Base-by-base conservation (phyloP, 441 rosid genomes). In the Kokia cookei region DNA sequence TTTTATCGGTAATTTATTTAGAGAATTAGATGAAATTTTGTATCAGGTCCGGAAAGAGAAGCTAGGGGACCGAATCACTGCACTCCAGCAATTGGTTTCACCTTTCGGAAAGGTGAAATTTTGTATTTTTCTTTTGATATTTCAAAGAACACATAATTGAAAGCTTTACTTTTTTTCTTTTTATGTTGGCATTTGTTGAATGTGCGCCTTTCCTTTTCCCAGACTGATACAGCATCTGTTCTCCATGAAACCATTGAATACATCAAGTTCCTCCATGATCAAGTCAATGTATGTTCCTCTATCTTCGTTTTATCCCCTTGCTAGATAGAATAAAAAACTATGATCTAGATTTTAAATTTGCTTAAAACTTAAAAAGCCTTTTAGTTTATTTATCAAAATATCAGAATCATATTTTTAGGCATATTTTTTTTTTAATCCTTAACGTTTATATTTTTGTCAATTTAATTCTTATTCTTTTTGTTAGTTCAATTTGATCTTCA, bases 21-120 rank as follows among this genome's bases (percentile, higher is more conserved):
- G 65, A 73, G 57, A 48, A 72, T 7, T 73, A 77, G 64, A 73
- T 54, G 47, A 63, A 17, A 74, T 69, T 51, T 62, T 73, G 22
- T 68, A 45, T 75, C 80, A 89, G 93, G 90, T 90, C 55, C 83
- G 90, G 64, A 90, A 90, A 78, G 95, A 90, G 78, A 90, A 90
- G 83, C 84, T 90, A 22, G 93, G 93, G 81, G 95, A 90, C 86
- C 84, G 92, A 75, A 84, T 90, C 82, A 90, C 91, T 80, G 91
- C 95, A 2, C 89, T 90, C 79, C 95, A 90, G 76, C 95, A 90
- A 84, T 82, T 90, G 83, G 95, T 90, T 83, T 90, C 93, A 72
- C 95, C 95, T 80, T 90, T 88, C 81, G 95, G 92, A 84, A 90
- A 90, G 89, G 91, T 90, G 51, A 63, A 72, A 77, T 83, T 77